Percentiles rank a stretch among this genome's conserved stretches.
phyloP scores from a whole-genome alignment of 306 rosid genomes.

The Rubus idaeus region DNA sequence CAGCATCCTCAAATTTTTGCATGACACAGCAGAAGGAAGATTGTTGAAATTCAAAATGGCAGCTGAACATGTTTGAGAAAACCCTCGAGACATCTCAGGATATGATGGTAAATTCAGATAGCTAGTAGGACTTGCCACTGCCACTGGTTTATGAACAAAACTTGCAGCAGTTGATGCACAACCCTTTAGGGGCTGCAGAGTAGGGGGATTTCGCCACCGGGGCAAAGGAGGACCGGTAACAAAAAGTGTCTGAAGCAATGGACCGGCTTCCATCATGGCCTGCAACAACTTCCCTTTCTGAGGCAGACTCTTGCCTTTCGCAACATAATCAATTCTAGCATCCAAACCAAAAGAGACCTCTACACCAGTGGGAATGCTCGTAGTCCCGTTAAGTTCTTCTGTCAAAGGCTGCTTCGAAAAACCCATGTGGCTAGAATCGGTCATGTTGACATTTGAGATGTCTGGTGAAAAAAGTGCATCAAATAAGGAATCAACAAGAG shows the following conservation, averaged over 20 bases:
- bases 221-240: slow-evolving; percentile 64
- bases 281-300: slow-evolving; percentile 56
- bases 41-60: slow-evolving; percentile 42
- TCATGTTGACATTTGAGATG: slow-evolving; percentile 46
- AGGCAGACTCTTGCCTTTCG: slow-evolving; percentile 46
- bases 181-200: slow-evolving; percentile 38
- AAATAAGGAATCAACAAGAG: slow-evolving; percentile 59
- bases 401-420: slow-evolving; percentile 32
- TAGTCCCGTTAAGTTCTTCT: slow-evolving; percentile 19
- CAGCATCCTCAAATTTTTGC: slow-evolving; percentile 23
- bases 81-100: background rate
- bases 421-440: slow-evolving; percentile 35
- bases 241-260: slow-evolving; percentile 51
- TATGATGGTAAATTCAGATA: slow-evolving; percentile 11
- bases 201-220: slow-evolving; percentile 68
- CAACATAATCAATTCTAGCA: slow-evolving; percentile 36
- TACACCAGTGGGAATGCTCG: background rate
- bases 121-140: background rate
- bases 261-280: slow-evolving; percentile 63
- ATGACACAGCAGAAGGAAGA: slow-evolving; percentile 27
- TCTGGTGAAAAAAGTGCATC: slow-evolving; percentile 60
- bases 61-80: slow-evolving; percentile 51
- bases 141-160: slow-evolving; percentile 3
- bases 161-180: slow-evolving; percentile 16
- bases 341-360: slow-evolving; percentile 15